Evolutionary conservation across 1,284 basidiomycete genomes (phyloP), one percentile per base, ranked within the genome.

Genomic region (Vanrija humicola): DNA sequence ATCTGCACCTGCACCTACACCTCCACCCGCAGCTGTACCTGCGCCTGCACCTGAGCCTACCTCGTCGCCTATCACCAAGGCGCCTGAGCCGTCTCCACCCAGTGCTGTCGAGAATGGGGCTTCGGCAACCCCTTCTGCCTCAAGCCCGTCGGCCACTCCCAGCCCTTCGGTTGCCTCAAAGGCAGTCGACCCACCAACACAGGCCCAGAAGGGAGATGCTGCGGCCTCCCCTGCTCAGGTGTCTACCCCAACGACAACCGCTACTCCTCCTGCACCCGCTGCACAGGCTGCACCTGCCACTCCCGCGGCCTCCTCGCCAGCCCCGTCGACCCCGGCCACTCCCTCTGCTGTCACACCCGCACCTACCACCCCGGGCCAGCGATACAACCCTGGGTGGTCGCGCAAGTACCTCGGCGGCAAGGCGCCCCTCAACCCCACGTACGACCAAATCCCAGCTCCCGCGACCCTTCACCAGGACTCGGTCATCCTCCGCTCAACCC

Each of bases 371-470:
- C 14, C 47, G 3, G 54, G 46, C n/a, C 28, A 46, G 45, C 65
- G 61, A 1, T 72, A 58, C 64, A 72, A 75, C 52, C 69, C 70
- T 12, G 56, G 53, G 18, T 80, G 77, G 76, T 78, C 77, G 5
- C 72, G 79, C 48, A 76, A 76, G 55, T 79, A 74, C 65, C 61
- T 80, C 16, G 65, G 67, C 4, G 78, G 72, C 26, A 77, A 78
- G 60, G 71, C 78, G 1, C 73, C 77, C 0, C 64, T 79, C 26
- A 78, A 75, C 55, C 75, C 78, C 0, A 70, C 76, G 3, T 79
- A 78, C 56, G 75, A 77, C 58, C 72, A 77, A 44, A 59, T 80
- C 8, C 73, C 77, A 1, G 55, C 74, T 12, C 60, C 79, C 12
- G 66, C 68, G 1, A 73, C 77, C 1, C 68, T 76, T 48, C 65